Percentiles rank a stretch among this genome's conserved stretches.
These are phyloP conservation scores for Phytophthora brassicae DNA, from an alignment of 352 stramenopile species.

Conservation along the genomic window DNA sequence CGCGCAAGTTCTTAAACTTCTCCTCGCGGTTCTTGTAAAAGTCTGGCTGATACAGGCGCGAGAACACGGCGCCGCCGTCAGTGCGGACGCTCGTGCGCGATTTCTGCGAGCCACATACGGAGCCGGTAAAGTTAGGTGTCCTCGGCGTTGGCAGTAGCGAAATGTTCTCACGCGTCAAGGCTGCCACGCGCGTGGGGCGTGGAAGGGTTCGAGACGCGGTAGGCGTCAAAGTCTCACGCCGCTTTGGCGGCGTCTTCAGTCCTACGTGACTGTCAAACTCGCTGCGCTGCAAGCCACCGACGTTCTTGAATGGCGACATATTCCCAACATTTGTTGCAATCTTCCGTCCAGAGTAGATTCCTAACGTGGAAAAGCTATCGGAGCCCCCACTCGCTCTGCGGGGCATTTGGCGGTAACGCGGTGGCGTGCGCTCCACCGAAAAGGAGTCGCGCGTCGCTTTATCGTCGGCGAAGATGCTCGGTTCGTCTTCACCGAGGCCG, in stretches of 20 bases:
- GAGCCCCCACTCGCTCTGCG: constrained; percentile 19
- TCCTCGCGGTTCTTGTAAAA: constrained; percentile 79
- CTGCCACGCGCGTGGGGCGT: constrained; percentile 53
- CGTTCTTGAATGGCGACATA: constrained; percentile 39
- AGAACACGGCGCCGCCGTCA: constrained; percentile 81
- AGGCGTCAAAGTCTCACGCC: constrained; percentile 20
- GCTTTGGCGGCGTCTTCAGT: constrained; percentile 41
- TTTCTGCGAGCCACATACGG: constrained; percentile 70
- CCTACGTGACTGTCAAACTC: constrained; percentile 22
- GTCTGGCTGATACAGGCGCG: constrained; percentile 80
- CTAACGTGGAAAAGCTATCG: constrained; percentile 28
- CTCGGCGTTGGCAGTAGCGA: constrained; percentile 62
- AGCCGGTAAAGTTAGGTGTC: constrained; percentile 47
- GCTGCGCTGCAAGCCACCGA: constrained; percentile 10
- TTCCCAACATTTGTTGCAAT: constrained; percentile 23
- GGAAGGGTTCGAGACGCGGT: constrained; percentile 29
- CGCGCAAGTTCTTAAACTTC: constrained; percentile 63
- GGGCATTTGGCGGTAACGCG: constrained; percentile 27
- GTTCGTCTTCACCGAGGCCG: constrained; percentile 39
- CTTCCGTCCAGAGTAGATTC: constrained; percentile 34
- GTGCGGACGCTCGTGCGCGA: constrained; percentile 75
- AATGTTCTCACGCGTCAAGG: constrained; percentile 80
- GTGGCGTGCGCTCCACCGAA: constrained; percentile 20
- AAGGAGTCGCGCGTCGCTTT: constrained; percentile 25
- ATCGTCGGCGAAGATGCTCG: constrained; percentile 35